These are phyloP conservation scores for Trichosporon faecale DNA, from an alignment of 1,284 basidiomycete genomes.

Conservation along the genomic window DNA sequence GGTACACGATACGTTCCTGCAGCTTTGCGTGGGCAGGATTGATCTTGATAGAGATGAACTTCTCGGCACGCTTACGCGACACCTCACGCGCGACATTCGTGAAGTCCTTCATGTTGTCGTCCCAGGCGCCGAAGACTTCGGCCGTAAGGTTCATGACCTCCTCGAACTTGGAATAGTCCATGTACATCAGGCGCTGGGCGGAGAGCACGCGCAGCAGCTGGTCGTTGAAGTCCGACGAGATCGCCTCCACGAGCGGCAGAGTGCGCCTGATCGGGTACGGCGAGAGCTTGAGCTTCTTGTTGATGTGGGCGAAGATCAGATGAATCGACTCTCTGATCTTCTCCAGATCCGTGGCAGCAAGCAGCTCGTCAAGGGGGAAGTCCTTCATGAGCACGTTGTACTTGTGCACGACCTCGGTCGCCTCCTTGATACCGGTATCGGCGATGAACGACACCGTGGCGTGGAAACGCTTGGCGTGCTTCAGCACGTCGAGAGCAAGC, in stretches of 20 bases:
- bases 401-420: conserved; percentile 86
- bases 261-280: conserved; percentile 95
- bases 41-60: conserved; percentile 97
- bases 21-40: conserved; percentile 84
- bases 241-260: conserved; percentile 93
- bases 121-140: conserved; percentile 89
- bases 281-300: conserved; percentile 89
- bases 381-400: conserved; percentile 99
- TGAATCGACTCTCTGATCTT: conserved; percentile 86
- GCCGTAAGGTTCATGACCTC: conserved; percentile 72
- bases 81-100: conserved; percentile 95
- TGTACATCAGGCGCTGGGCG: conserved; percentile 84
- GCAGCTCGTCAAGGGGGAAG: conserved; percentile 92
- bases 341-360: conserved; percentile 91
- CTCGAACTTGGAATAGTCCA: conserved; percentile 91
- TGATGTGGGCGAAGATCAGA: conserved; percentile 89
- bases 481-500: conserved; percentile 90
- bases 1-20: conserved; percentile 81
- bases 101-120: conserved; percentile 96
- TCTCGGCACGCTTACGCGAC: conserved; percentile 83
- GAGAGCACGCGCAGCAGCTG: conserved; percentile 87
- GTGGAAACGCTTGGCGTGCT: conserved; percentile 94
- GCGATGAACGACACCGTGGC: conserved; percentile 97
- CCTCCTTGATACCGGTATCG: conserved; percentile 93
- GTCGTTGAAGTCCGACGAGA: conserved; percentile 95